Evolutionary conservation across 1,284 basidiomycete genomes (phyloP), one percentile per base, ranked within the genome.

Genomic region (Melampsora medusae): DNA sequence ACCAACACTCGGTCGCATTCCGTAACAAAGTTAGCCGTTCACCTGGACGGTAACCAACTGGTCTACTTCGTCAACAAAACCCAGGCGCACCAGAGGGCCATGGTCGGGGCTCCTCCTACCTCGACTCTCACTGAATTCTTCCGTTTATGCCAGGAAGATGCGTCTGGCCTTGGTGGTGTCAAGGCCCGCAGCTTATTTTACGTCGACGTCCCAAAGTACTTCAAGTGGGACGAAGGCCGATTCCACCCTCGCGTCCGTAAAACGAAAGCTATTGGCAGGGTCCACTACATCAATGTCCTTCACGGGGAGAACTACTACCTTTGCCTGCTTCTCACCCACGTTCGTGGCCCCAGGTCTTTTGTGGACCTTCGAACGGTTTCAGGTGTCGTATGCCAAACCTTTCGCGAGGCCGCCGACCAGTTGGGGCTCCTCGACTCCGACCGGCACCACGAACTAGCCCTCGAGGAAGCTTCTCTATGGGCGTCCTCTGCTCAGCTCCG

Each of bases 221-320:
- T 70, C 46, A 10, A 14, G 1, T 70, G 68, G 68, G 25, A 42
- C 19, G 81, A 61, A 42, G 77, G 49, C 79, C 79, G 1, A 80
- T 80, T 7, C 48, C 80, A 0, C 78, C 82, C 1, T 28, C 81
- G 59, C 59, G 4, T 6, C n/a, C 74, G 25, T 25, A 25, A 25
- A 42, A 79, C 79, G 0, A 80, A 79, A 77, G 82, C 84, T 0
- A 72, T 85, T 38, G 85, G 85, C 0, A 72, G 83, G 0, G 85
- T 86, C 82, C 84, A 82, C 67, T 84, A 81, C 79, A 79, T 82
- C 6, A 72, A 78, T 16, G 84, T 83, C 5, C 81, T 79, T 25
- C 77, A 79, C 10, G 84, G 85, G 0, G 83, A 85, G 61, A 77
- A 77, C 0, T 86, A 83, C 77, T 85, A 85, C 76, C 81, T 86